Percentiles rank a stretch among this genome's conserved stretches.
Conservation (phyloP, 345 rosid species). For the Carallia brachiata region DNA sequence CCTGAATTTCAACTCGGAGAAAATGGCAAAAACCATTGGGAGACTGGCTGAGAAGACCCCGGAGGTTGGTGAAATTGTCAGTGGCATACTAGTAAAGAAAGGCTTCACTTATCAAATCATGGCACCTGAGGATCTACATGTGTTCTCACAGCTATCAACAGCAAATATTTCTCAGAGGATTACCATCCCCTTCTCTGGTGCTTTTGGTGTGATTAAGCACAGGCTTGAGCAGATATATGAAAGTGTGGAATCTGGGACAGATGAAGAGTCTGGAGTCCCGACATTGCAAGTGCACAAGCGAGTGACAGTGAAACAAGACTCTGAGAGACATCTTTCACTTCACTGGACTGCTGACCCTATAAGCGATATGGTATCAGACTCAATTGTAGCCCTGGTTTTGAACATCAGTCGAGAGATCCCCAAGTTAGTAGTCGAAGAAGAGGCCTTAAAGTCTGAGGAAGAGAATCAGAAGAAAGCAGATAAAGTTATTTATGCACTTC, state of each 20-base stretch:
- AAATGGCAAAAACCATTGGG: conserved; percentile 92
- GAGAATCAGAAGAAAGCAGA: conserved; percentile 70
- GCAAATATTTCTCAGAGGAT: conserved; percentile 78
- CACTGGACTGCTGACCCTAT: conserved; percentile 88
- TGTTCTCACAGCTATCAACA: conserved; percentile 91
- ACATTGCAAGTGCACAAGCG: conserved; percentile 61
- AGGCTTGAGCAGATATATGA: conserved; percentile 83
- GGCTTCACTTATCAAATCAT: conserved; percentile 93
- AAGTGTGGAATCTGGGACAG: conserved; percentile 67
- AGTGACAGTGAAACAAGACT: conserved; percentile 76
- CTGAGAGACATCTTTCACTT: conserved; percentile 76
- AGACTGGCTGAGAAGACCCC: conserved; percentile 83
- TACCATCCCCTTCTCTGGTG: conserved; percentile 72
- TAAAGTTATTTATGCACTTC: conserved; percentile 74
- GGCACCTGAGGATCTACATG: conserved; percentile 95
- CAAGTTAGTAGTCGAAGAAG: conserved; percentile 62
- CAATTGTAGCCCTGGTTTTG: conserved; percentile 75
- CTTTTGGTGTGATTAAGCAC: conserved; percentile 76
- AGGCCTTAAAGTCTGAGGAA: conserved; percentile 52
- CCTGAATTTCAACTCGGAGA: conserved; percentile 77
- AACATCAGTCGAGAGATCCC: conserved; percentile 77
- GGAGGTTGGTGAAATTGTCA: conserved; percentile 69
- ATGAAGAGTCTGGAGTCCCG: conserved; percentile 70
- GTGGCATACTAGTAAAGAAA: conserved; percentile 85
- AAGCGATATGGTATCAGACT: conserved; percentile 93